Evolutionary conservation across 345 rosid species (phyloP).

Genomic region (Psidium friedrichsthalianum): DNA sequence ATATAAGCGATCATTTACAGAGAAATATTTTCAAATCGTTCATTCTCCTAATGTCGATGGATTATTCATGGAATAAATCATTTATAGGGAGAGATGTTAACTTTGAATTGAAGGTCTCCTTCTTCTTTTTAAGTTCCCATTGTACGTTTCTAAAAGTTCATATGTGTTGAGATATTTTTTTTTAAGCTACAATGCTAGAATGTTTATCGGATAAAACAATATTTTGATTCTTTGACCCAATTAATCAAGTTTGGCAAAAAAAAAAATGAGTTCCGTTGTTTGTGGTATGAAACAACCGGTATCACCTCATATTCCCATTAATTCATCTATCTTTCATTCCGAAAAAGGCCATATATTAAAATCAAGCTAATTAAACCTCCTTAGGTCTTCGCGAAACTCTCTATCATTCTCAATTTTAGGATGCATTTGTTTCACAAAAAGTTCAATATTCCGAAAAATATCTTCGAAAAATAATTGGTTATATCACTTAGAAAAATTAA

Average conservation of each 20-base stretch:
- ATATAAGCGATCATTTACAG: too few species aligned
- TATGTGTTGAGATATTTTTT: background rate
- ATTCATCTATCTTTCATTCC: background rate
- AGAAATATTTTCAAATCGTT: too few species aligned
- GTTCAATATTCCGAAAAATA: too few species aligned
- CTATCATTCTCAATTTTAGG: accelerated
- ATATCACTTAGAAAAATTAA: too few species aligned
- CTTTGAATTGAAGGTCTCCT: background rate
- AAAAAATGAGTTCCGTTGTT: background rate
- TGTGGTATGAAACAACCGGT: background rate
- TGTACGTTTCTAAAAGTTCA: background rate
- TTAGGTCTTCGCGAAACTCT: background rate
- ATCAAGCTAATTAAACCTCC: background rate
- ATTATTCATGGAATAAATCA: background rate
- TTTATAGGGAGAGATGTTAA: background rate
- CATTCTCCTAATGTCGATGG: background rate
- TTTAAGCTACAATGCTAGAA: background rate
- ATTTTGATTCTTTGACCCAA: background rate
- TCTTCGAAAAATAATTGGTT: too few species aligned
- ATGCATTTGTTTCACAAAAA: too few species aligned
- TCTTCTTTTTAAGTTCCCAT: accelerated
- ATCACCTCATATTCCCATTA: background rate
- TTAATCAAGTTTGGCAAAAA: accelerated
- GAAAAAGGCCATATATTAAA: background rate
- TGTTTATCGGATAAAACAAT: background rate